These are phyloP conservation scores for Blepharisma japonicum DNA, from an alignment of 73 alveolate species.

Conservation along the genomic window DNA sequence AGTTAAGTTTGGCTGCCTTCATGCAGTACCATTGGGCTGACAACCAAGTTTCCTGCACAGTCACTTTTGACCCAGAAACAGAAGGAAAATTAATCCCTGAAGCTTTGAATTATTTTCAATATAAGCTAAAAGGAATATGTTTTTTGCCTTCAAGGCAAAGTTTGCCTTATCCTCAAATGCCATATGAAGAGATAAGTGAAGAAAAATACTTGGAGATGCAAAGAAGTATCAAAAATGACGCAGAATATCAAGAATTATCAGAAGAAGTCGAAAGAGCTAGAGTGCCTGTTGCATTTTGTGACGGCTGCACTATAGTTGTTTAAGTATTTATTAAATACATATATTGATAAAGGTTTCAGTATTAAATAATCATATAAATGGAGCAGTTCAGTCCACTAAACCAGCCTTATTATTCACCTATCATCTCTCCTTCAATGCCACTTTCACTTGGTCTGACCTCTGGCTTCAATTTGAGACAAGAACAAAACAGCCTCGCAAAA, in stretches of 20 bases:
- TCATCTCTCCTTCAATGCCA: background rate
- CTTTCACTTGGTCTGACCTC: constrained; percentile 2
- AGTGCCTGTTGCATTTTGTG: no score
- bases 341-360: constrained; percentile 2
- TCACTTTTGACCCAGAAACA: constrained; percentile 52
- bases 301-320: no score
- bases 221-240: background rate
- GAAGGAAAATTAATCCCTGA: constrained; percentile 40
- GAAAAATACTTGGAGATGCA: constrained; percentile 36
- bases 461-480: background rate
- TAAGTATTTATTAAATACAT: background rate
- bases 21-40: constrained; percentile 63
- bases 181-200: constrained; percentile 52
- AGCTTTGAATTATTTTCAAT: constrained; percentile 53
- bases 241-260: no score
- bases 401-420: constrained; percentile 7
- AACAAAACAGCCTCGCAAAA: background rate
- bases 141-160: constrained; percentile 47
- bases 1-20: constrained; percentile 45
- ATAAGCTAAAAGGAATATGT: constrained; percentile 56
- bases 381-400: constrained; percentile 13
- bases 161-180: constrained; percentile 51
- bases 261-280: no score
- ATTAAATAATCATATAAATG: background rate
- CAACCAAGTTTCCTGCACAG: constrained; percentile 63